Evolutionary conservation across 768 basidiomycete genomes (phyloP).

Genomic region (Lactifluus pinguis): DNA sequence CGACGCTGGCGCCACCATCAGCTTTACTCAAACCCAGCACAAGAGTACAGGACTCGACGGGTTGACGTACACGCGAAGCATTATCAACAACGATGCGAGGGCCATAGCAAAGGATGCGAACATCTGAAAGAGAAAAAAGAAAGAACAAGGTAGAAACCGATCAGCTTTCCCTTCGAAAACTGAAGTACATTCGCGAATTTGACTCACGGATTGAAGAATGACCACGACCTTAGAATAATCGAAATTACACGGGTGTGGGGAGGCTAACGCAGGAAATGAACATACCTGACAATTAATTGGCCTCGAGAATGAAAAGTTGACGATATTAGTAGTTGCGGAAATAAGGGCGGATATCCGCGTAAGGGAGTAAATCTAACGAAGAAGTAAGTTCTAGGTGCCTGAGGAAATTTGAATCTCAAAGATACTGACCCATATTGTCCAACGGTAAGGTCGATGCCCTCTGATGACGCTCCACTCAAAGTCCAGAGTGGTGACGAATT

Average conservation of each 20-base stretch:
- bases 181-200: too few relatives aligned
- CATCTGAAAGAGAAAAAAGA: not conserved
- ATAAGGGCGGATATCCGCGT: not conserved
- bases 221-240: not conserved
- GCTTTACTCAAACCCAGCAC: too few relatives aligned
- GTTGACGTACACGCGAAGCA: slow-evolving; percentile 7
- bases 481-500: too few relatives aligned
- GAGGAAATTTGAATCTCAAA: not conserved
- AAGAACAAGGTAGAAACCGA: not conserved
- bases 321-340: not conserved
- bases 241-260: too few relatives aligned
- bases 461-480: not conserved
- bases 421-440: slow-evolving; percentile 9
- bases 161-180: not conserved
- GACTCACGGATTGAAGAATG: not conserved
- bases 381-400: not conserved
- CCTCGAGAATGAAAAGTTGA: not conserved
- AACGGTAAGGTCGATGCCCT: not conserved
- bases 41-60: not conserved
- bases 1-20: too few relatives aligned
- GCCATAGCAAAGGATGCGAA: not conserved
- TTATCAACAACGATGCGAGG: not conserved
- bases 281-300: slow-evolving; percentile 11
- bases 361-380: slow-evolving; percentile 7
- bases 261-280: not conserved